phyloP scores from a whole-genome alignment of 148 eudicot species.

The Chenopodium album region DNA sequence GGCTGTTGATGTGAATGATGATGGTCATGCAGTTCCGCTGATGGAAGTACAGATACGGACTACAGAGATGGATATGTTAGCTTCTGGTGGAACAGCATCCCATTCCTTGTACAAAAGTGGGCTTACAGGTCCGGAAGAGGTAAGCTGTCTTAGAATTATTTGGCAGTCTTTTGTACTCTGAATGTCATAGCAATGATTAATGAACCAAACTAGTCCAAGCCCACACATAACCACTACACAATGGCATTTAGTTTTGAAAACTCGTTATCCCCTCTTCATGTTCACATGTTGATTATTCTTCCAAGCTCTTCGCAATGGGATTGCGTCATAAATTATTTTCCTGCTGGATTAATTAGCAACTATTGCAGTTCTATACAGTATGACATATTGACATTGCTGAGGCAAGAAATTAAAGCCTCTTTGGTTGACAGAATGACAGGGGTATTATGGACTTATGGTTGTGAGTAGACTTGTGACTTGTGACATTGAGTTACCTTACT shows the following conservation, averaged over 20 bases:
- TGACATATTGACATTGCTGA: no score
- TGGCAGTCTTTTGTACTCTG: not conserved
- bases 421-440: not conserved
- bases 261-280: not conserved
- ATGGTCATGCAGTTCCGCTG: conserved; percentile 53
- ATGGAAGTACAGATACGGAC: conserved; percentile 98
- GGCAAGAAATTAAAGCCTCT: not conserved
- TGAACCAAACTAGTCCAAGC: not conserved
- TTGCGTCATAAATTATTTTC: not conserved
- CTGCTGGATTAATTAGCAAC: not conserved
- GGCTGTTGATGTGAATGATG: conserved; percentile 85
- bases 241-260: not conserved
- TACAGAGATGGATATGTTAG: conserved; percentile 72
- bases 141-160: conserved; percentile 18
- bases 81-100: conserved; percentile 82
- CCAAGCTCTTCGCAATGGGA: not conserved
- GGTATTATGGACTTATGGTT: not conserved
- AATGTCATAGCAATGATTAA: not conserved
- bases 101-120: conserved; percentile 97
- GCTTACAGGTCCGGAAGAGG: conserved; percentile 94
- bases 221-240: not conserved
- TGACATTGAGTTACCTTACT: not conserved
- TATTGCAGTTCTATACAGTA: not conserved
- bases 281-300: not conserved
- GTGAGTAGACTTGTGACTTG: not conserved